Percentiles rank a stretch among this genome's conserved stretches.
Conservation (phyloP, 441 rosid species). For the Bocquillonia castaneifolia region DNA sequence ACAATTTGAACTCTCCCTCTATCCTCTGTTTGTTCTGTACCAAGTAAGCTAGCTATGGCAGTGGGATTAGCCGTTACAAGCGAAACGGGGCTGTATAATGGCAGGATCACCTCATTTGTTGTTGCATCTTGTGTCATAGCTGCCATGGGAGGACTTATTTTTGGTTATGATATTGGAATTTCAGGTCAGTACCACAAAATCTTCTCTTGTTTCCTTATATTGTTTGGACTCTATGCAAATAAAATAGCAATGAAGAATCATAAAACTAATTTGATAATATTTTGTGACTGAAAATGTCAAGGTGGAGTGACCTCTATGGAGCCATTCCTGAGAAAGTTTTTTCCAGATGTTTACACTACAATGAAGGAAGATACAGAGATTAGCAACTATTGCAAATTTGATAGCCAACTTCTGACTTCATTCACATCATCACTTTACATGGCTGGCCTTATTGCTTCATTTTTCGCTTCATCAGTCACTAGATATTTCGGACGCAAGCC, state of each 20-base stretch:
- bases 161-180: constrained; percentile 74
- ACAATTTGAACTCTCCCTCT: neutral
- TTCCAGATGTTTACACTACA: constrained; percentile 46
- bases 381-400: constrained; percentile 55
- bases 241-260: too few relatives aligned
- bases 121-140: constrained; percentile 73
- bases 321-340: constrained; percentile 65
- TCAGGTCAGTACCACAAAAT: constrained; percentile 35
- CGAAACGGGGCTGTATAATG: constrained; percentile 31
- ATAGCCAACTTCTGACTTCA: constrained; percentile 55
- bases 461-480: constrained; percentile 56
- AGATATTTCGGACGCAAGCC: constrained; percentile 48
- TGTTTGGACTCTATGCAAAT: too few relatives aligned
- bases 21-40: too few relatives aligned
- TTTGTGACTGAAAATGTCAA: neutral
- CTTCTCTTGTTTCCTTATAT: too few relatives aligned
- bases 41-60: too few relatives aligned
- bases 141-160: constrained; percentile 74
- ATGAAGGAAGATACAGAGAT: constrained; percentile 43
- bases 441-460: constrained; percentile 61
- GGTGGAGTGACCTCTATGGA: constrained; percentile 58
- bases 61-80: constrained; percentile 26
- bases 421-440: constrained; percentile 74
- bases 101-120: constrained; percentile 48
- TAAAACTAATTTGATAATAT: neutral